Percentiles rank a stretch among this genome's conserved stretches.
Conservation (phyloP, 2,329 filamentous ascomycete genomes). For the Fragosphaeria purpurea region DNA sequence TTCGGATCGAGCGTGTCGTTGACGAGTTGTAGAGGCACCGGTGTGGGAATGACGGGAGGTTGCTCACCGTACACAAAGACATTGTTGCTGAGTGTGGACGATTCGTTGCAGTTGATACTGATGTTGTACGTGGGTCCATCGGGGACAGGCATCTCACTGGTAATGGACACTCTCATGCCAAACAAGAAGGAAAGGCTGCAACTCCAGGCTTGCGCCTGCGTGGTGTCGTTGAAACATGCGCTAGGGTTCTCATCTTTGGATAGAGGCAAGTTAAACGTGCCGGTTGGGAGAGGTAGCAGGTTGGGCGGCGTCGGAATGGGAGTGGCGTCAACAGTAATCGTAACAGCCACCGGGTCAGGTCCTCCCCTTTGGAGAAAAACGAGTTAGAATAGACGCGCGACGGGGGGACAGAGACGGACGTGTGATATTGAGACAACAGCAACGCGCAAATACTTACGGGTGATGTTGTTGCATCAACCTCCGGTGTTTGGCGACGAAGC, state of each 20-base stretch:
- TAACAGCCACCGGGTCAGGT: conserved; percentile 15
- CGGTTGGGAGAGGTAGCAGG: conserved; percentile 43
- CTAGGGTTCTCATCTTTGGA: conserved; percentile 38
- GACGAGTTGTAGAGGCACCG: conserved; percentile 35
- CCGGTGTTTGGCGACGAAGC: conserved; percentile 27
- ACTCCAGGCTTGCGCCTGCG: conserved; percentile 50
- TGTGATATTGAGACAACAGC: background rate
- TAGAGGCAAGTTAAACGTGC: conserved; percentile 46
- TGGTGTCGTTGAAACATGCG: conserved; percentile 47
- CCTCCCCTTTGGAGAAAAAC: background rate
- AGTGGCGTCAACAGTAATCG: conserved; percentile 37
- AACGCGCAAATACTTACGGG: background rate
- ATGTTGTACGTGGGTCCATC: conserved; percentile 28
- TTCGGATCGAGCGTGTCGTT: conserved; percentile 38
- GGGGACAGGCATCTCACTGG: conserved; percentile 18
- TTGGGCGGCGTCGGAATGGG: conserved; percentile 41
- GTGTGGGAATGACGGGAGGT: conserved; percentile 32
- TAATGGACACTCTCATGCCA: conserved; percentile 28
- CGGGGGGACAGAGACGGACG: too few relatives aligned
- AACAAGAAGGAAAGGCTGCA: conserved; percentile 44
- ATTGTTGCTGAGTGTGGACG: conserved; percentile 22
- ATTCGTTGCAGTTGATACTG: conserved; percentile 28
- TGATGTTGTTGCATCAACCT: conserved; percentile 14
- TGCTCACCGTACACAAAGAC: conserved; percentile 45
- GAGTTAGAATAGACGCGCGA: background rate